Evolutionary conservation across 495 filamentous ascomycete genomes (phyloP), one percentile per base, ranked within the genome.

Genomic region (Pyrenula aspistea): DNA sequence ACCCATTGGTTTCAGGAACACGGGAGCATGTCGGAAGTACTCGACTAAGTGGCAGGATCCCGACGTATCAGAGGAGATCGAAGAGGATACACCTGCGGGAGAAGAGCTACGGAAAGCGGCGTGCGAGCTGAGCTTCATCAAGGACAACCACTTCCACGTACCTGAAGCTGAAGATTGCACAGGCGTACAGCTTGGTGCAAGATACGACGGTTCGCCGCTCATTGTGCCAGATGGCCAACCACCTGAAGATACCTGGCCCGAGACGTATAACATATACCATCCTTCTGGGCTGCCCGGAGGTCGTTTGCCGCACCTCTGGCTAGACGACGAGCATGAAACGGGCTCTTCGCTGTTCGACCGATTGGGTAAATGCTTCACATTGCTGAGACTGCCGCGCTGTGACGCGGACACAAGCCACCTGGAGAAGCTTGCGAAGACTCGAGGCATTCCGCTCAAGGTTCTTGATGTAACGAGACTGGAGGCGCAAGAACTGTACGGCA

Each of bases 281-380:
- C n/a, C n/a, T n/a, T n/a, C n/a, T n/a, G 63, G n/a, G n/a, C n/a
- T n/a, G n/a, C n/a, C n/a, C n/a, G n/a, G n/a, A n/a, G n/a, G n/a
- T n/a, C n/a, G n/a, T n/a, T n/a, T n/a, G n/a, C n/a, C n/a, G n/a
- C n/a, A n/a, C n/a, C n/a, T n/a, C n/a, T n/a, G n/a, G n/a, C n/a
- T n/a, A n/a, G n/a, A n/a, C n/a, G n/a, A n/a, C n/a, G n/a, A n/a
- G n/a, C n/a, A n/a, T n/a, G n/a, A n/a, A n/a, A n/a, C n/a, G n/a
- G n/a, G n/a, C n/a, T n/a, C n/a, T n/a, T n/a, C n/a, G n/a, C n/a
- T n/a, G 20, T 58, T 55, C 36, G 62, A 66, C 52, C 52, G 50
- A 2, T 63, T 61, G 36, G 65, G 67, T 2, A 54, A 56, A 12
- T 59, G 57, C 12, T 70, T 60, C 24, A 70, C 67, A 0, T 24